A percentile compares a stretch with the other conserved stretches of the same genome.
Conservation (phyloP, 805 yeast species). For the Blastobotrys parvus region DNA sequence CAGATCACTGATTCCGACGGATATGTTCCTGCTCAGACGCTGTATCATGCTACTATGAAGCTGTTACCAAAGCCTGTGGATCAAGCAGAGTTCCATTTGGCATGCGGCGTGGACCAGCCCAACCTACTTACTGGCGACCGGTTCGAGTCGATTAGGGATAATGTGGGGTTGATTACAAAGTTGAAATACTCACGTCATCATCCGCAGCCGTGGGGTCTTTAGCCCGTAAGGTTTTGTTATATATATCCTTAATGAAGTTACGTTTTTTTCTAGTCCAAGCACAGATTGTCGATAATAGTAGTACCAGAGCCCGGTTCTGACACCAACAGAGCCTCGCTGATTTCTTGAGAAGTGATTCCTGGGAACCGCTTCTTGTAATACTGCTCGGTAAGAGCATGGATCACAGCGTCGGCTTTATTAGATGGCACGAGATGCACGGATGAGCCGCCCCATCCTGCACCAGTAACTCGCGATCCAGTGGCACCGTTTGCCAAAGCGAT, state of each 20-base stretch:
- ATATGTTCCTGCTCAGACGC: conserved; percentile 27
- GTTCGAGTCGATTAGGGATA: conserved; percentile 25
- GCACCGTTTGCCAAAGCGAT: conserved; percentile 52
- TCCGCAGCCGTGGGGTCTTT: too few relatives aligned
- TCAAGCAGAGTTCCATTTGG: conserved; percentile 24
- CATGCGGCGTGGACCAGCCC: conserved; percentile 16
- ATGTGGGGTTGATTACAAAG: conserved; percentile 24
- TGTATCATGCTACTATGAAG: conserved; percentile 24
- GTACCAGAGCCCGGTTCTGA: conserved; percentile 52
- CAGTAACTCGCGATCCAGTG: conserved; percentile 62
- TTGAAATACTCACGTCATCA: too few relatives aligned
- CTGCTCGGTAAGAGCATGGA: conserved; percentile 38
- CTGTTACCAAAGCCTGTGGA: conserved; percentile 16
- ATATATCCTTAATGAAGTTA: too few relatives aligned
- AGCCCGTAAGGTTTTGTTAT: too few relatives aligned
- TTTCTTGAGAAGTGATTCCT: conserved; percentile 35
- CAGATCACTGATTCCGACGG: conserved; percentile 22
- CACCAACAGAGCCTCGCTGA: conserved; percentile 44
- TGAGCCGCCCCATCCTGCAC: conserved; percentile 76
- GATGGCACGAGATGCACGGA: conserved; percentile 54
- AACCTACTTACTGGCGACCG: conserved; percentile 8
- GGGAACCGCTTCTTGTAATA: conserved; percentile 47
- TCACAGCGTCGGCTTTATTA: conserved; percentile 33
- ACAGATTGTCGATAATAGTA: conserved; percentile 15
- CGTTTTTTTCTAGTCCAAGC: conserved; percentile 11